Conservation (phyloP, 148 eudicot species). For the Amaranthus cruentus region DNA sequence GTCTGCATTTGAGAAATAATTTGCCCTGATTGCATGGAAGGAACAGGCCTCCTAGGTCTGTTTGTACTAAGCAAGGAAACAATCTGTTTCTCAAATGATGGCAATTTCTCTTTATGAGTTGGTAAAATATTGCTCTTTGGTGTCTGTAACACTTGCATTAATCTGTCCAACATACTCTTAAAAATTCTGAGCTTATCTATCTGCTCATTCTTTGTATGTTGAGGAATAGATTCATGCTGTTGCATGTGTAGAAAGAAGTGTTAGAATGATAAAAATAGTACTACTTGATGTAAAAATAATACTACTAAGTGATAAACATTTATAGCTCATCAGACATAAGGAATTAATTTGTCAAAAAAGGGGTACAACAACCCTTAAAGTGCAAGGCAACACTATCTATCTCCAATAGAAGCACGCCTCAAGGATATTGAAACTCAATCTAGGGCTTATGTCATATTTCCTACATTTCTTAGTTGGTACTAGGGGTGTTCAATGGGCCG, state of each 20-base stretch:
- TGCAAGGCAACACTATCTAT: not conserved
- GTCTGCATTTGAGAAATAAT: slow-evolving; percentile 49
- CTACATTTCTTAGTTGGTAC: too few species aligned
- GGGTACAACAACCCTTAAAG: not conserved
- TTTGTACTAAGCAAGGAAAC: slow-evolving; percentile 43
- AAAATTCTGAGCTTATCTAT: slow-evolving; percentile 63
- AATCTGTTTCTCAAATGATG: slow-evolving; percentile 74
- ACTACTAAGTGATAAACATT: not conserved
- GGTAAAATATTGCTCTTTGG: slow-evolving; percentile 44
- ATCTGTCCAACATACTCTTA: slow-evolving; percentile 69
- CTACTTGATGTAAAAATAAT: not conserved
- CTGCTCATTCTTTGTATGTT: slow-evolving; percentile 57
- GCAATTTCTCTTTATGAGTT: slow-evolving; percentile 53
- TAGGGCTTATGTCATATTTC: not conserved
- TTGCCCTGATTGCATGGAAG: slow-evolving; percentile 67
- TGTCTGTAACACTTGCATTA: slow-evolving; percentile 46
- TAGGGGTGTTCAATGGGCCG: too few species aligned
- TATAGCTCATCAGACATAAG: not conserved
- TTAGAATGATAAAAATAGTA: slow-evolving; percentile 11
- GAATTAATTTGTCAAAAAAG: not conserved
- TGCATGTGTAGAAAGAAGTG: slow-evolving; percentile 19
- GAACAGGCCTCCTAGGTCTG: slow-evolving; percentile 54
- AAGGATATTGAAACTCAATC: not conserved
- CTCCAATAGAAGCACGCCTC: not conserved
- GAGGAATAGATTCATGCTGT: slow-evolving; percentile 75